Percentiles rank a stretch among this genome's conserved stretches.
Conservation (phyloP, 1,284 basidiomycete species). For the Sporisorium sorghi region DNA sequence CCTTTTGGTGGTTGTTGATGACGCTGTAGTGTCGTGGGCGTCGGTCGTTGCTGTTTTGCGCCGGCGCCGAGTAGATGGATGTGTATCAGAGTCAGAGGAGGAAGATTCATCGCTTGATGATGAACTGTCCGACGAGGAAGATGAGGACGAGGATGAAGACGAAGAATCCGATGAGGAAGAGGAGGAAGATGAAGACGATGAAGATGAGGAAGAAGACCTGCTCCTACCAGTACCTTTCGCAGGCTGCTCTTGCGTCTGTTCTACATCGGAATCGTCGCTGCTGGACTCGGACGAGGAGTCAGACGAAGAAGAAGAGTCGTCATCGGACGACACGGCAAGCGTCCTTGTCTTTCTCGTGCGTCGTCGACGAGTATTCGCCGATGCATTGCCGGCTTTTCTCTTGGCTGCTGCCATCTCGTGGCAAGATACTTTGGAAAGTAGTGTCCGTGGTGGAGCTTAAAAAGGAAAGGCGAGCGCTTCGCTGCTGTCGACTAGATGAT, state of each 20-base stretch:
- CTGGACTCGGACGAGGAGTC: slow-evolving; percentile 24
- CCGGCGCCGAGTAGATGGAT: not conserved
- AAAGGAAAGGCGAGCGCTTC: not conserved
- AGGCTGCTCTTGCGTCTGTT: not conserved
- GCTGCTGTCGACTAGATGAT: not conserved
- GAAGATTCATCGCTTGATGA: slow-evolving; percentile 2
- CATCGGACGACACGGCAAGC: slow-evolving; percentile 33
- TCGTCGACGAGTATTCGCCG: slow-evolving; percentile 22
- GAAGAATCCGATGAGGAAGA: slow-evolving; percentile 7
- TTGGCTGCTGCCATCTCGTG: slow-evolving; percentile 20
- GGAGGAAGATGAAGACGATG: slow-evolving; percentile 24
- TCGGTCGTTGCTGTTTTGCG: slow-evolving; percentile 1
- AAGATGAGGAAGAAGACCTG: slow-evolving; percentile 1
- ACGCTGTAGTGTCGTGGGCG: not conserved
- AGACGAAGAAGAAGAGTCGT: slow-evolving; percentile 42
- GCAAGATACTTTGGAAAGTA: not conserved
- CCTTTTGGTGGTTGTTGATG: not conserved
- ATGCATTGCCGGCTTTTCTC: slow-evolving; percentile 11
- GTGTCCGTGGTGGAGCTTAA: not conserved
- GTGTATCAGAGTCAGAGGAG: slow-evolving; percentile 18
- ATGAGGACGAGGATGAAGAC: slow-evolving; percentile 8
- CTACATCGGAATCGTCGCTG: slow-evolving; percentile 18
- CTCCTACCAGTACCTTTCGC: not conserved
- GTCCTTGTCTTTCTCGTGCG: slow-evolving; percentile 48
- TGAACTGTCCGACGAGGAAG: slow-evolving; percentile 15